These are phyloP conservation scores for Leishmania mexicana DNA, from an alignment of 208 protist genomes.

Conservation along the genomic window DNA sequence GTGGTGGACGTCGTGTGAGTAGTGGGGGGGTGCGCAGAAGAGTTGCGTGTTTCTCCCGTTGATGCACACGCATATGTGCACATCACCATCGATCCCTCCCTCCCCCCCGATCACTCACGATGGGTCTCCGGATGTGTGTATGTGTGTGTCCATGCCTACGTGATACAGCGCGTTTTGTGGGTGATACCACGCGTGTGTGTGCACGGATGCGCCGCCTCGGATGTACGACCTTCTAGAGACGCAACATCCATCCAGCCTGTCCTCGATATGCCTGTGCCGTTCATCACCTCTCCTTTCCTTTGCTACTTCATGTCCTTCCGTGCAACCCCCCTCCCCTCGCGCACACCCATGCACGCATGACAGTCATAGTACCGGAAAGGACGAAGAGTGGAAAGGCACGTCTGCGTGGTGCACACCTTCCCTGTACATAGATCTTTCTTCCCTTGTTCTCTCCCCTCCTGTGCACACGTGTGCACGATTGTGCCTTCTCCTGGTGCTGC, in stretches of 20 bases:
- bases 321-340: background rate
- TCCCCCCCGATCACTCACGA: background rate
- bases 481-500: background rate
- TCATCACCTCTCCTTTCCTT: background rate
- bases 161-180: background rate
- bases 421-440: slow-evolving; percentile 3
- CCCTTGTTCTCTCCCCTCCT: background rate
- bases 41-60: background rate
- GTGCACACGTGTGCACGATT: background rate
- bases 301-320: background rate
- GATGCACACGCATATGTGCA: background rate
- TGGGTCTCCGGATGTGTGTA: background rate
- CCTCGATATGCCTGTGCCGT: background rate
- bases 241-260: background rate
- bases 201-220: background rate
- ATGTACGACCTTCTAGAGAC: background rate
- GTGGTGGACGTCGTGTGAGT: too few relatives aligned
- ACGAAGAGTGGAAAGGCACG: background rate
- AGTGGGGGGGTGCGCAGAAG: background rate
- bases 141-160: background rate
- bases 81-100: background rate
- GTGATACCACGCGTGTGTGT: background rate
- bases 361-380: background rate
- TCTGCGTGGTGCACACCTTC: background rate
- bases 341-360: background rate